Base-by-base conservation (phyloP, 768 basidiomycete species). In the Psilocybe cyanescens region DNA sequence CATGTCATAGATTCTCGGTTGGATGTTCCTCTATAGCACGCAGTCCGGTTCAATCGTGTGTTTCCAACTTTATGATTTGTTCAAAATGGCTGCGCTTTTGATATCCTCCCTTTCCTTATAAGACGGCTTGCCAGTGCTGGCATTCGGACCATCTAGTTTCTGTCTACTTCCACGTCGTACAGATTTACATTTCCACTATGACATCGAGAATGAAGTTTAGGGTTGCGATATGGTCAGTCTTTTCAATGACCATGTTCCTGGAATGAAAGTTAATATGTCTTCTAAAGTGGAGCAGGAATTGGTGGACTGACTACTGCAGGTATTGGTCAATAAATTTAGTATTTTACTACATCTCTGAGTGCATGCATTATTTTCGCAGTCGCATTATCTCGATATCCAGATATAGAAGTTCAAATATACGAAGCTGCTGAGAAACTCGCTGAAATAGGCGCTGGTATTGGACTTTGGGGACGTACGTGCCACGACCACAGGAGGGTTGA, bases 401-500 rank as follows among this genome's bases (percentile, higher is more conserved):
- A 86, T 61, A 84, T 88, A 29, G 81, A 86, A 33, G 77, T 87
- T 41, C 79, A 83, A 55, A 71, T 88, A 28, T 88, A 81, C 60
- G 87, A 89, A 74, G 79, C 76, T 11, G 80, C 85, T 30, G 66
- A 69, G 44, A 71, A 79, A 55, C 78, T 87, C 46, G 72, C 78
- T 28, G 86, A 87, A 70, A 45, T 86, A 28, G 87, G 87, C n/a
- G 86, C 86, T 16, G 87, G 87, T n/a, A 78, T 88, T 56, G 84
- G 83, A 3, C 67, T 87, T 8, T 86, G 78, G 65, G 76, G 78
- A 28, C 80, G 85, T 76, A 70, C 65, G 74, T 72, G 12, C 45
- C 4, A 33, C 33, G 30, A 29, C 41, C 39, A 39, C 9, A 24
- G 12, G 39, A 39, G 46, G 3, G 29, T 28, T 48, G 16, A 28